Base-by-base conservation (phyloP, 2,329 filamentous ascomycete genomes). In the Fusarium cyanostomum region DNA sequence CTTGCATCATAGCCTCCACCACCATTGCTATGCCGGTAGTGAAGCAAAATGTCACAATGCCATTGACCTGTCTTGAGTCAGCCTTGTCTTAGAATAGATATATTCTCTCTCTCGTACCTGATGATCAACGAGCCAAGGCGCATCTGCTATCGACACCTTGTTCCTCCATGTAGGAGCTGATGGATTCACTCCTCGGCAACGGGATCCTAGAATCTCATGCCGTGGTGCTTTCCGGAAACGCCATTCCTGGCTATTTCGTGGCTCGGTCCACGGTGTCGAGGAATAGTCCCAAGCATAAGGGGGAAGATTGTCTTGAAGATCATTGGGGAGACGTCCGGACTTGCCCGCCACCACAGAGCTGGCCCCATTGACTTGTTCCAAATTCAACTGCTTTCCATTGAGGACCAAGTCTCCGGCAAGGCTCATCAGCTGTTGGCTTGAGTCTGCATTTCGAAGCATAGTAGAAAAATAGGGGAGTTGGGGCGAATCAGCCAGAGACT, bases 131-230 rank as follows among this genome's bases (percentile, higher is more conserved):
- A 68, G 66, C 66, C 66, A 68, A 49, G 66, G 66, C 6, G 59
- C 66, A 53, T 68, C 66, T 43, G 69, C 66, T 9, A 68, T 56
- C 3, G 66, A 68, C n/a, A 68, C 63, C 52, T 57, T 68, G 30
- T 68, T 68, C 49, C 66, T 67, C 66, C 66, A 69, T 10, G 66
- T 67, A 8, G 66, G 66, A 37, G 66, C 66, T n/a, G 66, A 65
- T 42, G 66, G 66, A 16, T 69, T 69, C 11, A 54, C 60, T n/a
- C 66, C 66, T 58, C 66, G 55, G 16, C 66, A 69, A 8, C 66
- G 63, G 3, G 66, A 65, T 33, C 66, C 66, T 5, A 69, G 18
- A 35, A 69, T 69, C 52, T 69, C 66, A 52, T 69, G 66, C 12
- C 66, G 52, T 5, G 66, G 64, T 15, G 60, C 37, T 15, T 69